Conservation (phyloP, 1,284 basidiomycete species). For the Malassezia psittaci region DNA sequence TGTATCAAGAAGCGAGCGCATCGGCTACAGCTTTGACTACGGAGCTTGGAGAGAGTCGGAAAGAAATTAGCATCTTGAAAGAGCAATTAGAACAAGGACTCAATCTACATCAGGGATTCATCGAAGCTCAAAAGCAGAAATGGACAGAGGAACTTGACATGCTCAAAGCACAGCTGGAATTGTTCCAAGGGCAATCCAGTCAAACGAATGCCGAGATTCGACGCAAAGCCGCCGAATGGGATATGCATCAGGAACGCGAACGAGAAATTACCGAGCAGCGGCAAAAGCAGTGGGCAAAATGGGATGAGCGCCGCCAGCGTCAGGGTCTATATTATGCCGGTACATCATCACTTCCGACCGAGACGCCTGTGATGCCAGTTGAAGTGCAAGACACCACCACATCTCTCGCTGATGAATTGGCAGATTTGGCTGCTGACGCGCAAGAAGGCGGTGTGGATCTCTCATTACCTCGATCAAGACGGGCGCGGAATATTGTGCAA, state of each 20-base stretch:
- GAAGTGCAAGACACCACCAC: neutral
- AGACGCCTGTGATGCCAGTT: neutral
- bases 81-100: neutral
- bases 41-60: neutral
- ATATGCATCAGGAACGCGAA: slow-evolving; percentile 7
- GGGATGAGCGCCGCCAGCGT: slow-evolving; percentile 2
- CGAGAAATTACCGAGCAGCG: neutral
- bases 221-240: slow-evolving; percentile 9
- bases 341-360: neutral
- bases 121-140: neutral
- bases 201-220: slow-evolving; percentile 3
- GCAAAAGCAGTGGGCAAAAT: slow-evolving; percentile 1
- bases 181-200: neutral
- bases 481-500: no score
- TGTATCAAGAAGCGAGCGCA: slow-evolving; percentile 12
- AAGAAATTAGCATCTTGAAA: slow-evolving; percentile 1
- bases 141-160: neutral
- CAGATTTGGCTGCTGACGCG: no score
- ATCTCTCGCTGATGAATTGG: no score
- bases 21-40: neutral
- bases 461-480: no score
- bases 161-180: neutral
- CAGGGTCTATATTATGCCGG: slow-evolving; percentile 2
- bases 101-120: neutral
- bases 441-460: no score